Evolutionary conservation across 495 filamentous ascomycete species (phyloP), one percentile per base, ranked within the genome.

Genomic region (Penicillium chermesinum): DNA sequence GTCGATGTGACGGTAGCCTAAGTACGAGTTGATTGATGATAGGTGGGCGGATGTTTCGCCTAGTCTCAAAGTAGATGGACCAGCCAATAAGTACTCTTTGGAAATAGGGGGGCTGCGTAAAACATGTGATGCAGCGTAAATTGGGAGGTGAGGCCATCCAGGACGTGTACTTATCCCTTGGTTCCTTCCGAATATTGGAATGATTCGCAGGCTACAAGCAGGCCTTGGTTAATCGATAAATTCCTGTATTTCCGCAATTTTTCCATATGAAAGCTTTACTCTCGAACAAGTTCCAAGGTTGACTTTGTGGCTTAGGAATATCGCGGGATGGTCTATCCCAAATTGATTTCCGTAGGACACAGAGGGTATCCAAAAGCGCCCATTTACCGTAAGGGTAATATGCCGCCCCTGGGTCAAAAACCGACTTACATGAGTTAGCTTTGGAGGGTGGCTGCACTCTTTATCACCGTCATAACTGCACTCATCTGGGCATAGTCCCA

Each of bases 11-110:
- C 48, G 54, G 54, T 38, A 22, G 44, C 25, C 46, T 49, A 34
- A 54, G 37, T 49, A 57, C 49, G 22, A 45, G 12, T 5, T 5
- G 25, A 6, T 14, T 12, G 37, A 33, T 56, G 55, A 62, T 62
- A 58, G 58, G 58, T 14, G 41, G 33, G 41, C 37, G 48, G 35
- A 19, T 17, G 27, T 33, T 19, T 14, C 49, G 43, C 33, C 46
- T 45, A 44, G 30, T 30, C 41, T 17, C 17, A 41, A 42, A 50
- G 33, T 22, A 37, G 21, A 22, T 21, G 36, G 45, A 22, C 22
- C 37, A 17, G 37, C 12, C 19, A 41, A 38, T 47, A 47, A 43
- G 35, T 9, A 25, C 21, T 13, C 33, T 50, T 38, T 25, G 38
- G 32, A 33, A 35, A 38, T 25, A 32, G 47, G 43, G 42, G 40